phyloP scores from a whole-genome alignment of 805 yeast genomes.

The Lachancea lanzarotensis region DNA sequence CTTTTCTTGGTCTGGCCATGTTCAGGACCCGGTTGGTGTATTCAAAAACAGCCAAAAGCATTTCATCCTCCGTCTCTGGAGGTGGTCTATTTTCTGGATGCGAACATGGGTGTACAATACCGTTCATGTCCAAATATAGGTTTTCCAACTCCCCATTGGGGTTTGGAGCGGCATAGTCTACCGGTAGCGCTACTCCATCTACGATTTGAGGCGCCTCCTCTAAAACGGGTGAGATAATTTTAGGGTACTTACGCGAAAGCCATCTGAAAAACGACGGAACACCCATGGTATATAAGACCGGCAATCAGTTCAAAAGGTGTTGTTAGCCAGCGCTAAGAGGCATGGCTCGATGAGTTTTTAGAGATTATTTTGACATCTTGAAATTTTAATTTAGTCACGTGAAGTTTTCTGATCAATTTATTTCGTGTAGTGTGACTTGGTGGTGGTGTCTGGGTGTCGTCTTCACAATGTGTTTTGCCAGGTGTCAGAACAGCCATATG shows the following conservation, averaged over 20 bases:
- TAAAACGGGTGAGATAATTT: slow-evolving; percentile 82
- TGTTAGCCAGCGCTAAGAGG: no score
- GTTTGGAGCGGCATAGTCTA: slow-evolving; percentile 66
- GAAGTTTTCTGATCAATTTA: no score
- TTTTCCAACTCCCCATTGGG: slow-evolving; percentile 96
- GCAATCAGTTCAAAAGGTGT: no score
- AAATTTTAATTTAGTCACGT: no score
- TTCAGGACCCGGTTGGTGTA: slow-evolving; percentile 87
- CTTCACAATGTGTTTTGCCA: no score
- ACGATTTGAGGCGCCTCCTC: slow-evolving; percentile 60
- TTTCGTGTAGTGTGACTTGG: background rate
- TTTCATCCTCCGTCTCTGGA: slow-evolving; percentile 94
- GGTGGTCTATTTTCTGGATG: slow-evolving; percentile 97
- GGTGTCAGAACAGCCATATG: no score
- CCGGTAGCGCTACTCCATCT: slow-evolving; percentile 58
- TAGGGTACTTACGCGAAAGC: slow-evolving; percentile 89
- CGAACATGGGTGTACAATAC: slow-evolving; percentile 98
- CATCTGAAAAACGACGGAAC: slow-evolving; percentile 98
- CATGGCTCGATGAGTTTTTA: background rate
- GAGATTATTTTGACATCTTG: background rate
- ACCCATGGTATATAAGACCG: slow-evolving; percentile 61
- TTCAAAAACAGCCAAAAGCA: slow-evolving; percentile 88
- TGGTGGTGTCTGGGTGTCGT: background rate
- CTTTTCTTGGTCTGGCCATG: slow-evolving; percentile 93
- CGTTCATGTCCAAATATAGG: slow-evolving; percentile 94